These are phyloP conservation scores for Saussurea involucrata DNA, from an alignment of 129 eudicot species.

Conservation along the genomic window DNA sequence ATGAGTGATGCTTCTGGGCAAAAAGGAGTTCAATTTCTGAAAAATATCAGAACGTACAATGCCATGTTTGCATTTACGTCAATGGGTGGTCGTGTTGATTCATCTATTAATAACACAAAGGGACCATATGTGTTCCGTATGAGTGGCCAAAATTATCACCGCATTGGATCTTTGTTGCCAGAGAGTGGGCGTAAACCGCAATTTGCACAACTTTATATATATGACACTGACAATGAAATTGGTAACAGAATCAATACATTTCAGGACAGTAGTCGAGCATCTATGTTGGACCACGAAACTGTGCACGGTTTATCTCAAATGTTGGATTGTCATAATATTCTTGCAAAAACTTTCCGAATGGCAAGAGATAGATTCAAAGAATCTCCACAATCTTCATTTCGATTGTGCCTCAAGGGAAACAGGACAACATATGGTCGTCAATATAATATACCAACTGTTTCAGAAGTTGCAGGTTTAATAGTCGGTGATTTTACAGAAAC, in stretches of 20 bases:
- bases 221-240: neutral
- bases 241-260: neutral
- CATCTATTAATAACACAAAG: neutral
- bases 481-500: neutral
- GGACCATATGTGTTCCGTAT: neutral
- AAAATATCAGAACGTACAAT: neutral
- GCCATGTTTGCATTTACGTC: neutral
- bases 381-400: neutral
- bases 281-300: neutral
- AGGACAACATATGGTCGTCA: neutral
- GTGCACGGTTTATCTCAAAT: neutral
- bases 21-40: neutral
- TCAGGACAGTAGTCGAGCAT: neutral
- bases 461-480: neutral
- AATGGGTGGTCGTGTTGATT: neutral
- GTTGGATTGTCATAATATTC: neutral
- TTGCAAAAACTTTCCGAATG: neutral
- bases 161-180: neutral
- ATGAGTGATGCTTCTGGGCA: neutral
- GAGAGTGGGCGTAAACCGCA: too few species aligned
- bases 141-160: neutral
- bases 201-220: neutral
- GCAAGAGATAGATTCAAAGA: neutral
- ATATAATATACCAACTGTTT: neutral
- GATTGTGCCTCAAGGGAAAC: neutral